Evolutionary conservation across 2,329 filamentous ascomycete species (phyloP).

Genomic region (Boeremia lycopersici): DNA sequence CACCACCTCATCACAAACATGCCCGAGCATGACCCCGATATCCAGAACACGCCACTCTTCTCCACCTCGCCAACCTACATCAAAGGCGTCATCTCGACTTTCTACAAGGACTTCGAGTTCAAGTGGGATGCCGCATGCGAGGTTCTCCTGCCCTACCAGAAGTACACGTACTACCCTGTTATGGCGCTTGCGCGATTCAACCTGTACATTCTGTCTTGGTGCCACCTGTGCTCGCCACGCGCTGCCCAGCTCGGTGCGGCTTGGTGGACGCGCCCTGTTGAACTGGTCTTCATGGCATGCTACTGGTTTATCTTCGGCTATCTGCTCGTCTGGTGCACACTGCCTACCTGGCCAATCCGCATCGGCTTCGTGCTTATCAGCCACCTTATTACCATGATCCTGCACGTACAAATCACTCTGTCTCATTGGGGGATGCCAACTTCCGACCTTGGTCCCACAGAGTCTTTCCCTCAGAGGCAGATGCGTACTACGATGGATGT

Average conservation of each 20-base stretch:
- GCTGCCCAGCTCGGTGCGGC: conserved; percentile 77
- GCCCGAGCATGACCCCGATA: conserved; percentile 54
- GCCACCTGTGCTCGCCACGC: conserved; percentile 72
- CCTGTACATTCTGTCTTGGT: conserved; percentile 81
- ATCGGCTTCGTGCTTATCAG: conserved; percentile 79
- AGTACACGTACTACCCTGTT: conserved; percentile 82
- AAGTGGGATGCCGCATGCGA: conserved; percentile 76
- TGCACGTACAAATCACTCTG: conserved; percentile 89
- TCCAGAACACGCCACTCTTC: conserved; percentile 78
- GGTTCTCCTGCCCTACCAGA: conserved; percentile 73
- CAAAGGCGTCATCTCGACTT: conserved; percentile 74
- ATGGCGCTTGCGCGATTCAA: conserved; percentile 86
- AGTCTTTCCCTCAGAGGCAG: conserved; percentile 91
- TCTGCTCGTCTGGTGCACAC: conserved; percentile 72
- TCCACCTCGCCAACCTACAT: conserved; percentile 84
- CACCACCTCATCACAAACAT: conserved; percentile 71
- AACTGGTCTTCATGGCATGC: conserved; percentile 74
- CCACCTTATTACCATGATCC: conserved; percentile 78
- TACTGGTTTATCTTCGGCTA: conserved; percentile 93
- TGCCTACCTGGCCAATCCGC: conserved; percentile 72
- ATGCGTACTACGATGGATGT: conserved; percentile 93
- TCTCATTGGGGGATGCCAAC: conserved; percentile 96
- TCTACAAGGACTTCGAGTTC: conserved; percentile 78
- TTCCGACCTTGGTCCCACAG: conserved; percentile 78
- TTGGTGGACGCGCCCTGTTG: conserved; percentile 84